These are phyloP conservation scores for Rubia occidens DNA, from an alignment of 305 asterid genomes.

Conservation along the genomic window DNA sequence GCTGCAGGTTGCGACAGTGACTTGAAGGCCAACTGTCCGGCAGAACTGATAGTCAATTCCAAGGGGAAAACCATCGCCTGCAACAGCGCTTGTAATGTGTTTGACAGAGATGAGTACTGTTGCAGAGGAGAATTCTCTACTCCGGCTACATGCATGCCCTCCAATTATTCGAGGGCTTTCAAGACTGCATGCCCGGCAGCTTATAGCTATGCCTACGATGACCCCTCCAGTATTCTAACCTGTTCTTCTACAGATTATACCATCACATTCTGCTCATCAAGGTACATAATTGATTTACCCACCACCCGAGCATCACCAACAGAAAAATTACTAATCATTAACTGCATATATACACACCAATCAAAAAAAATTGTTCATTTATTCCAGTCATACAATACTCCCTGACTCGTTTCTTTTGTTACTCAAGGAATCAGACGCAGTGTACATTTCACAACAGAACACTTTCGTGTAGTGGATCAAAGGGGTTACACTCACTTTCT, in stretches of 20 bases:
- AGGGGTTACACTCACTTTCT: conserved; percentile 14
- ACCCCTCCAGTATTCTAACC: conserved; percentile 43
- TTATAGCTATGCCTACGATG: conserved; percentile 58
- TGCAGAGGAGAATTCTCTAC: conserved; percentile 49
- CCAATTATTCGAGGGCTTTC: conserved; percentile 49
- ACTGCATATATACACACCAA: too few relatives aligned
- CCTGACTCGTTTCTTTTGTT: conserved; percentile 12
- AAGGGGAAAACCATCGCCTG: conserved; percentile 38
- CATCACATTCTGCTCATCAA: conserved; percentile 46
- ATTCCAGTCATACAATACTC: not conserved
- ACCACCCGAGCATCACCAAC: not conserved
- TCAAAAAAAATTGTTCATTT: not conserved
- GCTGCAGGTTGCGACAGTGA: conserved; percentile 50
- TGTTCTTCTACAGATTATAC: conserved; percentile 53
- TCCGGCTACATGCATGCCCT: conserved; percentile 52
- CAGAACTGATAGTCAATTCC: conserved; percentile 33
- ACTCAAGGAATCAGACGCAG: conserved; percentile 43
- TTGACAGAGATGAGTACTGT: conserved; percentile 48
- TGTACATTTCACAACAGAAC: conserved; percentile 43
- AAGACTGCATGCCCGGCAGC: conserved; percentile 67
- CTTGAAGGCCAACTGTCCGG: conserved; percentile 42
- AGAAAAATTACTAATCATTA: not conserved
- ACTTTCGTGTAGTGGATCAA: conserved; percentile 37
- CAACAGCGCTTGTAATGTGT: conserved; percentile 53
- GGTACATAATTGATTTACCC: conserved; percentile 23